Percentiles rank a stretch among this genome's conserved stretches.
These are phyloP conservation scores for Penicillium griseofulvum DNA, from an alignment of 2,329 filamentous ascomycete genomes.

Conservation along the genomic window DNA sequence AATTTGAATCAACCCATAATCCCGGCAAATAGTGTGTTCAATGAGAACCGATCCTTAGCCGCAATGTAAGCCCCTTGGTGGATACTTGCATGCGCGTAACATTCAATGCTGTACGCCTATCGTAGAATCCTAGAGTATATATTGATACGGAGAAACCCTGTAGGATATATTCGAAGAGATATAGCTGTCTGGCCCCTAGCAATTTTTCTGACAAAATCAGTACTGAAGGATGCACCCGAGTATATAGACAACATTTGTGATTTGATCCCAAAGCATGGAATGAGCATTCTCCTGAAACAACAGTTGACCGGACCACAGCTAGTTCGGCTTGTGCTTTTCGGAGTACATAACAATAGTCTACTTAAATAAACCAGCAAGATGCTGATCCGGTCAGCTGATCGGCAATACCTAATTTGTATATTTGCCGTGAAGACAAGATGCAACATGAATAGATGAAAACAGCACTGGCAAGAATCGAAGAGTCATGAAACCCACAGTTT, in stretches of 20 bases:
- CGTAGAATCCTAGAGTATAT: not conserved
- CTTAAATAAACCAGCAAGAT: not conserved
- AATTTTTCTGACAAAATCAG: not conserved
- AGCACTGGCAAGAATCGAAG: not conserved
- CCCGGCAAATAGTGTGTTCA: not conserved
- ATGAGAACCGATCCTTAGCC: constrained; percentile 5
- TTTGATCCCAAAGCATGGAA: not conserved
- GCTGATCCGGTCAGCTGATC: not conserved
- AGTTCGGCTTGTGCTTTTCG: not conserved
- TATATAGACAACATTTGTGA: too few relatives aligned
- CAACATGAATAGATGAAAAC: not conserved
- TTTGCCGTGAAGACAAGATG: not conserved
- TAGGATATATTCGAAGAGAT: not conserved
- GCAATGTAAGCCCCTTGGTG: not conserved
- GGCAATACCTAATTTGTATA: not conserved
- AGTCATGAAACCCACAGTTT: not conserved
- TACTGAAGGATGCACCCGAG: not conserved
- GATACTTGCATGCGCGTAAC: not conserved
- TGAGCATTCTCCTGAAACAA: not conserved
- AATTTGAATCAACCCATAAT: not conserved
- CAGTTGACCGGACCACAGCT: not conserved
- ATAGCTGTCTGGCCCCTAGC: not conserved
- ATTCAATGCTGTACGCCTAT: not conserved
- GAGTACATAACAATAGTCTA: too few relatives aligned
- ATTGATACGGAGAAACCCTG: not conserved